Conservation (phyloP, 2,329 filamentous ascomycete genomes). For the Xylariaceae sp. region DNA sequence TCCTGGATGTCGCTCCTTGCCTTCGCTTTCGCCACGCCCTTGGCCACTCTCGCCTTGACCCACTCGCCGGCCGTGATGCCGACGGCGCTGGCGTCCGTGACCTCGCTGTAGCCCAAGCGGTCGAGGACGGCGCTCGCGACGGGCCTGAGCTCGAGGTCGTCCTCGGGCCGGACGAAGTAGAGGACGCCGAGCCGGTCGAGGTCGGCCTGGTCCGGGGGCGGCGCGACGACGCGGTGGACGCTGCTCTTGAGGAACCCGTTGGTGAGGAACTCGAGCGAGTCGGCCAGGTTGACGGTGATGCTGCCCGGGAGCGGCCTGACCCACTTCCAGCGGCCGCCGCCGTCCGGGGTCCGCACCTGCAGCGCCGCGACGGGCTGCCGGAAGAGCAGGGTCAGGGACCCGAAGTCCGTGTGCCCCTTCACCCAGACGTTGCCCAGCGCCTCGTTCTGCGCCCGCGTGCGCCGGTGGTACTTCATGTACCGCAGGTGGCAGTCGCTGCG, state of each 20-base stretch:
- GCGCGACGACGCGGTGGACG: constrained; percentile 39
- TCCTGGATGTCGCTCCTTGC: constrained; percentile 26
- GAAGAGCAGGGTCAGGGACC: constrained; percentile 52
- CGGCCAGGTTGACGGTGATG: constrained; percentile 49
- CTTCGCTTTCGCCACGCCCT: constrained; percentile 18
- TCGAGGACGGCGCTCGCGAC: constrained; percentile 30
- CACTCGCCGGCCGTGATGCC: constrained; percentile 33
- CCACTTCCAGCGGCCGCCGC: constrained; percentile 44
- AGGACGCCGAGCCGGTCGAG: constrained; percentile 43
- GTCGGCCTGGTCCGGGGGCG: constrained; percentile 39
- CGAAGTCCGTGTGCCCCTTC: constrained; percentile 48
- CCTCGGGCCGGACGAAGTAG: constrained; percentile 36
- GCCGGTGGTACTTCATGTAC: constrained; percentile 53
- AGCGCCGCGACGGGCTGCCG: constrained; percentile 52
- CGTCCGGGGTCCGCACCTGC: constrained; percentile 42
- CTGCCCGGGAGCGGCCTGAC: constrained; percentile 42
- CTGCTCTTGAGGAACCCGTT: constrained; percentile 41
- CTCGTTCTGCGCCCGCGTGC: constrained; percentile 39
- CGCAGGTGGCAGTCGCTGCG: constrained; percentile 52
- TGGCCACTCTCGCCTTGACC: constrained; percentile 32
- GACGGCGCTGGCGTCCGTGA: constrained; percentile 20
- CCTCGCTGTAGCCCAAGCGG: constrained; percentile 29
- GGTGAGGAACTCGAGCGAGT: constrained; percentile 44
- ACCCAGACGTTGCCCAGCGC: constrained; percentile 33
- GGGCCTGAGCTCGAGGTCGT: constrained; percentile 29